phyloP scores from a whole-genome alignment of 306 rosid genomes.

The Senna siamea region DNA sequence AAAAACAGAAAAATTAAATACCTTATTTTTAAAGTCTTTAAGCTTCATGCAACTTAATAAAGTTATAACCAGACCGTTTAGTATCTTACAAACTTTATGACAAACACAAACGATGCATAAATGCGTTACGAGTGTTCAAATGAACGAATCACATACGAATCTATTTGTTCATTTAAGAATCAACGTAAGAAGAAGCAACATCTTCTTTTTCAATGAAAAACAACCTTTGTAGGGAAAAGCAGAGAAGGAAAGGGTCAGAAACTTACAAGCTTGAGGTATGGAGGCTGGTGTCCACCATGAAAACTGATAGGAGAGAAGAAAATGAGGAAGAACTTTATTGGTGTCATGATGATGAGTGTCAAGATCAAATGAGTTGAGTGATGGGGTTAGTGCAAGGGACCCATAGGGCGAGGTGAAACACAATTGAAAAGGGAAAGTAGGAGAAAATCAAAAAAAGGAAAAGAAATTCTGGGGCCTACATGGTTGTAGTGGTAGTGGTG shows the following conservation, averaged over 20 bases:
- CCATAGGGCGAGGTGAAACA: slow-evolving; percentile 46
- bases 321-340: slow-evolving; percentile 28
- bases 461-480: slow-evolving; percentile 1
- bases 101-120: neutral
- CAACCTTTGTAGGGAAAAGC: neutral
- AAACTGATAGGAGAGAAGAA: slow-evolving; percentile 25
- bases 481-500: slow-evolving; percentile 32
- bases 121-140: neutral
- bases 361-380: slow-evolving; percentile 36
- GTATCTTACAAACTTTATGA: neutral
- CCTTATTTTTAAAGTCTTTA: neutral
- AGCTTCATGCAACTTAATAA: neutral
- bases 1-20: neutral
- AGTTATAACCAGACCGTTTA: neutral
- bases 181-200: neutral
- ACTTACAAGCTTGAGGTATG: slow-evolving; percentile 36
- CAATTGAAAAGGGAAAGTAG: neutral
- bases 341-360: slow-evolving; percentile 19
- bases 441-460: neutral
- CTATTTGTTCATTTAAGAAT: neutral
- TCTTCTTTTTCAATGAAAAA: neutral
- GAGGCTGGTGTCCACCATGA: slow-evolving; percentile 27
- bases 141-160: neutral
- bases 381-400: slow-evolving; percentile 47
- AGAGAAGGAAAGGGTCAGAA: neutral